These are phyloP conservation scores for Lunularia cruciata DNA, from an alignment of 225 moss, liverwort and hornwort species.

Conservation along the genomic window DNA sequence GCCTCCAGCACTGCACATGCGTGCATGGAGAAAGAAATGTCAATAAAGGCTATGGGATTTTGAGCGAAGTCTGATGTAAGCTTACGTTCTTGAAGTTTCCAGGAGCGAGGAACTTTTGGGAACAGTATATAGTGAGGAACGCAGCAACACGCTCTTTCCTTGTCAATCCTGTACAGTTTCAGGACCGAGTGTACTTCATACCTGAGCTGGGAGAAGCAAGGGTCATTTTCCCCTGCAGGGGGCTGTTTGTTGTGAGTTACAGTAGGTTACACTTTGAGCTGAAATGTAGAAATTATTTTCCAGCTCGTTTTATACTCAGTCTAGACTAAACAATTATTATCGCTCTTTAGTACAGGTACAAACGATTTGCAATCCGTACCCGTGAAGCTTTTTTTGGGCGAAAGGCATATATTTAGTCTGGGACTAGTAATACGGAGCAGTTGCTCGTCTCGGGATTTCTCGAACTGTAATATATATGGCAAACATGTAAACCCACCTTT, in stretches of 20 bases:
- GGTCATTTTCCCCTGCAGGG: constrained; percentile 4
- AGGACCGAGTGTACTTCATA: neutral
- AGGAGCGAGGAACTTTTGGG: constrained; percentile 17
- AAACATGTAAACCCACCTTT: constrained; percentile 10
- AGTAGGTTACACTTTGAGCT: constrained; percentile 17
- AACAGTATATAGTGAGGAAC: constrained; percentile 5
- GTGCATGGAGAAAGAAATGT: neutral
- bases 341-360: constrained; percentile 11
- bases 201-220: constrained; percentile 13
- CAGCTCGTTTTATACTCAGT: constrained; percentile 10
- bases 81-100: constrained; percentile 1
- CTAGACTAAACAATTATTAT: constrained; percentile 25
- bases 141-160: neutral
- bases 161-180: neutral
- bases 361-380: constrained; percentile 2
- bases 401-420: constrained; percentile 17
- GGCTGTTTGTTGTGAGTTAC: constrained; percentile 19
- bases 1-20: neutral
- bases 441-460: constrained; percentile 28
- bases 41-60: neutral
- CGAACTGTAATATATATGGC: constrained; percentile 38
- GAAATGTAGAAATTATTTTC: constrained; percentile 16
- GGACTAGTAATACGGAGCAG: constrained; percentile 17
- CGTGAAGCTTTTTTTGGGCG: constrained; percentile 12
- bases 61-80: neutral